Percentiles rank a stretch among this genome's conserved stretches.
Conservation (phyloP, 2,329 filamentous ascomycete genomes). For the Fusarium secorum region DNA sequence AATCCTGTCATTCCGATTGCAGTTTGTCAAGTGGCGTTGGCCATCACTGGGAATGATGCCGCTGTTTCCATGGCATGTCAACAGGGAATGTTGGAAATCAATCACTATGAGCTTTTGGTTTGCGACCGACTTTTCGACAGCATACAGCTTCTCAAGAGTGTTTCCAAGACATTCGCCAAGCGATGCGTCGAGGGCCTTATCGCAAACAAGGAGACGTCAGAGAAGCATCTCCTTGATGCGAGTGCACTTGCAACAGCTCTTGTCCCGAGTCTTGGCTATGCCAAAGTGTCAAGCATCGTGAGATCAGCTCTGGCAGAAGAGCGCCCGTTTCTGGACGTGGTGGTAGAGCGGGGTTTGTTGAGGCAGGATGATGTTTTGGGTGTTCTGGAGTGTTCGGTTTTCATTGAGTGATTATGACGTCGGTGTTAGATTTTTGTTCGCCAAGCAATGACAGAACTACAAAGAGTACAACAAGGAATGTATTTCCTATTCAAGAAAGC, state of each 20-base stretch:
- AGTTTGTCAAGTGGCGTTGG: not conserved
- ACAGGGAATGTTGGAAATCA: conserved; percentile 2
- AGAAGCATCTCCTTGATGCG: not conserved
- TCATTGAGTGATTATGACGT: not conserved
- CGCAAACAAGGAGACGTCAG: not conserved
- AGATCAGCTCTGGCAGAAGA: not conserved
- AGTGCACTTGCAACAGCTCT: conserved; percentile 9
- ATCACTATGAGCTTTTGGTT: not conserved
- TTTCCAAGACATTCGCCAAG: not conserved
- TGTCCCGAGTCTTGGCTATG: not conserved
- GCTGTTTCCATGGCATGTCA: conserved; percentile 1
- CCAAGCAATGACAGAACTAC: not conserved
- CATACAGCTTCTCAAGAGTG: not conserved
- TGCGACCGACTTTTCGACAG: not conserved
- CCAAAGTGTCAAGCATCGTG: conserved; percentile 4
- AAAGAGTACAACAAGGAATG: not conserved
- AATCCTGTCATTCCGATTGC: conserved; percentile 3
- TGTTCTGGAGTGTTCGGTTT: not conserved
- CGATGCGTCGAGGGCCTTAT: not conserved
- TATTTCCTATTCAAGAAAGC: not conserved
- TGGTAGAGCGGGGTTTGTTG: not conserved
- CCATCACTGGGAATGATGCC: not conserved
- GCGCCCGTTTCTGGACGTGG: not conserved
- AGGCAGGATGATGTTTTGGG: not conserved
- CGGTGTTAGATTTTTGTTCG: not conserved